phyloP scores from a whole-genome alignment of 768 basidiomycete genomes.

The Amyloporia xantha region DNA sequence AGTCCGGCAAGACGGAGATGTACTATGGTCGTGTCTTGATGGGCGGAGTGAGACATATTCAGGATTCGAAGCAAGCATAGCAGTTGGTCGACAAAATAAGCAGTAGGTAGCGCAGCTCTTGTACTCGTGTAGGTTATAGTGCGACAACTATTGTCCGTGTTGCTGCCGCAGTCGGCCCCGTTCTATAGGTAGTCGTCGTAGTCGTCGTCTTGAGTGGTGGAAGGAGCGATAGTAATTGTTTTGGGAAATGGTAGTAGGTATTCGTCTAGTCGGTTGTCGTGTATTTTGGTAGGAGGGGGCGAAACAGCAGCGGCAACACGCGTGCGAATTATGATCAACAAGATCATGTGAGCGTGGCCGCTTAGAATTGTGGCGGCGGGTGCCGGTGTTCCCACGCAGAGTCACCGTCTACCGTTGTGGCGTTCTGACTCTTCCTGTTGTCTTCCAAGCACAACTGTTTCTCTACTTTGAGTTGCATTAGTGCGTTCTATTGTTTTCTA shows the following conservation, averaged over 20 bases:
- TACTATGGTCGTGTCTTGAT: conserved; percentile 25
- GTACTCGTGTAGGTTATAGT: too few species aligned
- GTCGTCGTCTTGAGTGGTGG: conserved; percentile 7
- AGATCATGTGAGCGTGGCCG: conserved; percentile 7
- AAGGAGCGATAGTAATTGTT: conserved; percentile 2
- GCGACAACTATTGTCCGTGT: neutral
- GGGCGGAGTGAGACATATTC: conserved; percentile 31
- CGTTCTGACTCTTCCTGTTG: too few species aligned
- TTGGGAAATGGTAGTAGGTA: conserved; percentile 3
- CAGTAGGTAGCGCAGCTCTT: conserved; percentile 6
- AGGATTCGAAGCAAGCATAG: conserved; percentile 28
- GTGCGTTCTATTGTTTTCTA: too few species aligned
- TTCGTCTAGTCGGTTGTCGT: neutral
- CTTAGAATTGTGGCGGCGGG: too few species aligned
- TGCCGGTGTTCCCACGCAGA: too few species aligned
- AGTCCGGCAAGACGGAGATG: conserved; percentile 26
- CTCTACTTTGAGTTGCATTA: too few species aligned
- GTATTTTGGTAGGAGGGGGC: neutral
- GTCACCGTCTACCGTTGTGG: too few species aligned
- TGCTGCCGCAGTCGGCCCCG: neutral
- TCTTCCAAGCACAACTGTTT: too few species aligned
- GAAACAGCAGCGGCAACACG: neutral
- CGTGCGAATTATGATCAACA: conserved; percentile 8
- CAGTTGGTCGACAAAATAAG: conserved; percentile 20
- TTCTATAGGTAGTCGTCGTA: conserved; percentile 4